Evolutionary conservation across 2,329 filamentous ascomycete species (phyloP).

Genomic region (Parascedosporium putredinis): DNA sequence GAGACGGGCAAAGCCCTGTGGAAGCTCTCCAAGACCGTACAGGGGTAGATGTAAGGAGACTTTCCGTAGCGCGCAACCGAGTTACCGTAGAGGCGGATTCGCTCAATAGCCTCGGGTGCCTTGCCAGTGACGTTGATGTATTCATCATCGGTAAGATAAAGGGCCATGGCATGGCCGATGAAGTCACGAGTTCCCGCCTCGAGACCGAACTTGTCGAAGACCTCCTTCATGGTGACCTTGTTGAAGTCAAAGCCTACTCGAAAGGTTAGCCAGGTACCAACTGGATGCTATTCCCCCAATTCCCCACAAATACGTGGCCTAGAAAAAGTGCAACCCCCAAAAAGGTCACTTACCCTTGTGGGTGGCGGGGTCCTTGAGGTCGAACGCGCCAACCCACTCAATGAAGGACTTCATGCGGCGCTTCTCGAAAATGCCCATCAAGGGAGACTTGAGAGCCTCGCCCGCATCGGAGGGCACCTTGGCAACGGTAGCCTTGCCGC

Average conservation of each 20-base stretch:
- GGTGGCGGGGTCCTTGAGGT: conserved; percentile 68
- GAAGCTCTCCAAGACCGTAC: conserved; percentile 93
- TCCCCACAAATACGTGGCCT: no score
- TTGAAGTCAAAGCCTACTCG: conserved; percentile 65
- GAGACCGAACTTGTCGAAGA: conserved; percentile 95
- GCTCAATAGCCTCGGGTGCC: conserved; percentile 77
- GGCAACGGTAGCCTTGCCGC: conserved; percentile 79
- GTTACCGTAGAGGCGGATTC: conserved; percentile 93
- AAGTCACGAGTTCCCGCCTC: conserved; percentile 87
- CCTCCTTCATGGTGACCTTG: conserved; percentile 86
- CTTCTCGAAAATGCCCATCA: conserved; percentile 99
- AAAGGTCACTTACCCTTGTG: conserved; percentile 64
- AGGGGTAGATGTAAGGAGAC: conserved; percentile 99
- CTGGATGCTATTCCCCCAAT: no score
- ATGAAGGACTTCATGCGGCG: conserved; percentile 92
- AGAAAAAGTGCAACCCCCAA: no score
- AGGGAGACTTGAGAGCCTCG: conserved; percentile 81
- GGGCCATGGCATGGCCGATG: conserved; percentile 95
- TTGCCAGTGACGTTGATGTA: conserved; percentile 66
- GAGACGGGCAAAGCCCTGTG: conserved; percentile 92
- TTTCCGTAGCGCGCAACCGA: conserved; percentile 96
- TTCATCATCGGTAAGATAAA: conserved; percentile 78
- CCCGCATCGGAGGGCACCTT: conserved; percentile 91
- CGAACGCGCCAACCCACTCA: conserved; percentile 86
- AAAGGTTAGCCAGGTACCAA: neutral